A percentile compares a stretch with the other conserved stretches of the same genome.
These are phyloP conservation scores for Boletus patriciae DNA, from an alignment of 768 basidiomycete genomes.

Conservation along the genomic window DNA sequence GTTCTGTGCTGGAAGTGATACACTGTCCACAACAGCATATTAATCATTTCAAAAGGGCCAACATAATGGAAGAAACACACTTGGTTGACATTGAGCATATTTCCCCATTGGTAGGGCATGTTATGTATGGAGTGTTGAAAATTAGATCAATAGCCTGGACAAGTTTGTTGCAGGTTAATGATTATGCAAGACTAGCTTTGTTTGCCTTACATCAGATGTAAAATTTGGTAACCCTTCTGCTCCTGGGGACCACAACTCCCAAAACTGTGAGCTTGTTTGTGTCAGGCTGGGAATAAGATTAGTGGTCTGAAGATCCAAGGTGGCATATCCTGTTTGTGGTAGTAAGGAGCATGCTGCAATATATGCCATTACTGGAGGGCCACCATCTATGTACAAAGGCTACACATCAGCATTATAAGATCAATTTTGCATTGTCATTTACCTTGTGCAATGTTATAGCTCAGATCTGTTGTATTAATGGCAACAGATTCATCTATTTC, in stretches of 20 bases:
- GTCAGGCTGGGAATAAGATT: not conserved
- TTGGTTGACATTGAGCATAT: not conserved
- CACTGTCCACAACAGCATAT: not conserved
- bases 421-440: not conserved
- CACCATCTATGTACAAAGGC: not conserved
- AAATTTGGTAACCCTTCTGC: not conserved
- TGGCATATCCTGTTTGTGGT: not conserved
- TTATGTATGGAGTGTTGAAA: not conserved
- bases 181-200: no score
- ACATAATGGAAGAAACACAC: not conserved
- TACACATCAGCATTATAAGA: not conserved
- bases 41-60: no score
- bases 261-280: not conserved
- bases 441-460: not conserved
- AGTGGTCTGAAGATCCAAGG: conserved; percentile 3
- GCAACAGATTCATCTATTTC: not conserved
- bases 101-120: not conserved
- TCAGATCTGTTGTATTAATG: not conserved
- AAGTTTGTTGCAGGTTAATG: not conserved
- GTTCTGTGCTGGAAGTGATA: not conserved
- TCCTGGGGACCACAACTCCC: conserved; percentile 9
- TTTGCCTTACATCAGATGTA: not conserved
- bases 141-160: not conserved
- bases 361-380: not conserved
- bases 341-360: conserved; percentile 11